Evolutionary conservation across 2,329 filamentous ascomycete genomes (phyloP).

Genomic region (Fusarium buharicum): DNA sequence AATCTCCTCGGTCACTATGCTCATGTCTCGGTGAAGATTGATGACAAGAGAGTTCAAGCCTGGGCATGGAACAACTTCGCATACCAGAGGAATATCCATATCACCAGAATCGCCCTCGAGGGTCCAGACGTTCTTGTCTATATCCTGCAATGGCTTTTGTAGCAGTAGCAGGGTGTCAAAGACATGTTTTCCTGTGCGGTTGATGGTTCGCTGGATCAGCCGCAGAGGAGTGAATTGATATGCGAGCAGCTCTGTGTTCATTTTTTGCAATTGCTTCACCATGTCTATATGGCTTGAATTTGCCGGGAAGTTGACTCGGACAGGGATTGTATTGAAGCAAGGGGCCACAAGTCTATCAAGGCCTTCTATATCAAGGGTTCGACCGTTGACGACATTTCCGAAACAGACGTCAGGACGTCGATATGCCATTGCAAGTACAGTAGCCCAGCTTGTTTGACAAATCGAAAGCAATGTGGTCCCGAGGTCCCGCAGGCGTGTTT

Average conservation of each 20-base stretch:
- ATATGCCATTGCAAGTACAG: slow-evolving; percentile 67
- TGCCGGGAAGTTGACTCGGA: slow-evolving; percentile 66
- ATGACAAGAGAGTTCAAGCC: slow-evolving; percentile 64
- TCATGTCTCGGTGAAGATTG: slow-evolving; percentile 70
- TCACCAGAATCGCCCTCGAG: slow-evolving; percentile 66
- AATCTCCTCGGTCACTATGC: slow-evolving; percentile 46
- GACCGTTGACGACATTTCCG: slow-evolving; percentile 85
- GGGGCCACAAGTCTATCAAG: slow-evolving; percentile 82
- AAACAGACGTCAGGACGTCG: slow-evolving; percentile 78
- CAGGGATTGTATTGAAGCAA: slow-evolving; percentile 89
- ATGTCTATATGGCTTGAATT: slow-evolving; percentile 65
- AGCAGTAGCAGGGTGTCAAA: slow-evolving; percentile 86
- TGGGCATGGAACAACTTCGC: slow-evolving; percentile 73
- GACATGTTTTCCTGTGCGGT: slow-evolving; percentile 61
- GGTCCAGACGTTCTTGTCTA: slow-evolving; percentile 67
- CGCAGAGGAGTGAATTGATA: slow-evolving; percentile 82
- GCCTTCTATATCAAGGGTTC: slow-evolving; percentile 71
- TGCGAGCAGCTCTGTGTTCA: slow-evolving; percentile 70
- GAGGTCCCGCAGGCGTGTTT: slow-evolving; percentile 61
- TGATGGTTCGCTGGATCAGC: slow-evolving; percentile 68
- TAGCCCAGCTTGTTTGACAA: slow-evolving; percentile 78
- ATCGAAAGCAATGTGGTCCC: slow-evolving; percentile 72
- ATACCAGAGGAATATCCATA: slow-evolving; percentile 82
- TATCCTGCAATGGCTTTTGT: slow-evolving; percentile 70
- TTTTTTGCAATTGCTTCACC: slow-evolving; percentile 66